Evolutionary conservation across 495 filamentous ascomycete species (phyloP), one percentile per base, ranked within the genome.

Genomic region (Penicillium tannophilum): DNA sequence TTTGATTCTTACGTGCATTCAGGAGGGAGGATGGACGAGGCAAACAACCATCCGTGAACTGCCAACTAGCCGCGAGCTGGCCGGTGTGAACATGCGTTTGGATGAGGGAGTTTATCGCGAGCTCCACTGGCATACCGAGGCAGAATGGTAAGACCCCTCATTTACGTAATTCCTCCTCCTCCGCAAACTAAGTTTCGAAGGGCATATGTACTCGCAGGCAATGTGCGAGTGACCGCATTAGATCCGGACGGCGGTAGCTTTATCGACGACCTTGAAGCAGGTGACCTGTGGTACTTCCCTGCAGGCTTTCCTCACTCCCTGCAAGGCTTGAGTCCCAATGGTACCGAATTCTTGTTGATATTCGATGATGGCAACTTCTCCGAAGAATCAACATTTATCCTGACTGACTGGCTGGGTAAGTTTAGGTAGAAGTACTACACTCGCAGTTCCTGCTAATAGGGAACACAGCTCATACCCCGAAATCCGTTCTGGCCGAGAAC

Each of bases 271-370:
- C 73, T 89, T n/a, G 76, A 83, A 56, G 82, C 82, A 55, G 88
- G 88, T 14, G 87, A 90, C 66, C 72, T 90, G 2, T 90, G 87
- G 88, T 90, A 89, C 64, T 90, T 89, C 71, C 87, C 87, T n/a
- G 79, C 82, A 26, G 88, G 88, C 11, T 80, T 88, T 42, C 87
- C 87, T 3, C 87, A 90, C 70, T 87, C 83, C 0, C 78, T 90
- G 6, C 88, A 90, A 56, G 88, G 86, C 4, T 75, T 90, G 0
- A 72, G 80, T 55, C 72, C 79, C 8, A 86, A 89, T 60, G 88
- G 87, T 26, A 88, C 84, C 23, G 88, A 90, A 65, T 90, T 89
- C 62, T 76, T 90, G 10, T 75, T 90, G 43, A 81, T 90, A 54
- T 89, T 90, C 60, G 88, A 90, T 58, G 79, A 86, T 63, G 87